Percentiles rank a stretch among this genome's conserved stretches.
These are phyloP conservation scores for Calonectria crousiana DNA, from an alignment of 2,329 filamentous ascomycete species.

Conservation along the genomic window DNA sequence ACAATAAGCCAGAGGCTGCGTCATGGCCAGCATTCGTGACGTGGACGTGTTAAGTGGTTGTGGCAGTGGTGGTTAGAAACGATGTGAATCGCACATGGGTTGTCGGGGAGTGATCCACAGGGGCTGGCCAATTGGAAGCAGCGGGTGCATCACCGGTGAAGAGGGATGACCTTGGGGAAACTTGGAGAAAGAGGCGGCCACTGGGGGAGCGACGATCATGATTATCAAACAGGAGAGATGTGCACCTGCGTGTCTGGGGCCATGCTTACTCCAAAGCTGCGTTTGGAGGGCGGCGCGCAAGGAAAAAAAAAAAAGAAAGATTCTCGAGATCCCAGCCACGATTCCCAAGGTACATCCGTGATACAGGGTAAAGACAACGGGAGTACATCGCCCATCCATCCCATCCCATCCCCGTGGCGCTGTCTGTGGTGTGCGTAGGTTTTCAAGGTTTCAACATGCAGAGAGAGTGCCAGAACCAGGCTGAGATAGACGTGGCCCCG, in stretches of 20 bases:
- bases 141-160: background rate
- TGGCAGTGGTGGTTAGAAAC: constrained; percentile 12
- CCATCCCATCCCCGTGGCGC: background rate
- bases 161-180: background rate
- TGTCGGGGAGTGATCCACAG: constrained; percentile 14
- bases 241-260: background rate
- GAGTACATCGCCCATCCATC: background rate
- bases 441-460: background rate
- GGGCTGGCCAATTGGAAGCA: constrained; percentile 15
- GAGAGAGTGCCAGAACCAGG: background rate
- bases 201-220: constrained; percentile 16
- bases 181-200: constrained; percentile 1
- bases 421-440: background rate
- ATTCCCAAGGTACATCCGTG: background rate
- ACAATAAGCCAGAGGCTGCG: background rate
- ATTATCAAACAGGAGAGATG: constrained; percentile 14
- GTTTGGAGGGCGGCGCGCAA: background rate
- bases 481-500: constrained; percentile 2
- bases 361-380: constrained; percentile 12
- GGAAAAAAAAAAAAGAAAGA: background rate
- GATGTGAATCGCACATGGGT: constrained; percentile 9
- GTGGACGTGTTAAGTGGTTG: constrained; percentile 1
- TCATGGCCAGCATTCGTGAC: background rate
- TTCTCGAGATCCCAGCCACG: background rate
- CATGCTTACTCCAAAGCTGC: background rate